phyloP scores from a whole-genome alignment of 352 stramenopile genomes.

The Lagenidium giganteum region DNA sequence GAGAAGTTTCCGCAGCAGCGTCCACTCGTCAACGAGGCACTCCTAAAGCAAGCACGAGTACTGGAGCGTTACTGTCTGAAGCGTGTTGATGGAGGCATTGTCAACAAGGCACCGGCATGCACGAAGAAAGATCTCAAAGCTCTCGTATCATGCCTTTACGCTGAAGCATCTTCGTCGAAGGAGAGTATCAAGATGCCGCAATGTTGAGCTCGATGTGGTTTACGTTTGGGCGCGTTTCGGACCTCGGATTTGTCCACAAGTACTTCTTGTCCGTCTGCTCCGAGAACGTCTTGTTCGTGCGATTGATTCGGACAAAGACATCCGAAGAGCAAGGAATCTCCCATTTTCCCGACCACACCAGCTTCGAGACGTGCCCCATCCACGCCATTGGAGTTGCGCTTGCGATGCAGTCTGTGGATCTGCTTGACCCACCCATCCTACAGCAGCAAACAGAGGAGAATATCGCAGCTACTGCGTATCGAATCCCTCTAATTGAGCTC shows the following conservation, averaged over 20 bases:
- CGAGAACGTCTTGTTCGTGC: constrained; percentile 13
- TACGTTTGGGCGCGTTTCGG: constrained; percentile 14
- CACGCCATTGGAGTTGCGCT: constrained; percentile 4
- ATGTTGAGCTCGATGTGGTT: constrained; percentile 14
- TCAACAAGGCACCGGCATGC: constrained; percentile 7
- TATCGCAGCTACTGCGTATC: no score
- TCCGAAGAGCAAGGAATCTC: constrained; percentile 17
- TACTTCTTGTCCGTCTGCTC: constrained; percentile 11
- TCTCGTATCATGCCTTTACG: constrained; percentile 19
- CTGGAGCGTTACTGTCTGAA: constrained; percentile 3
- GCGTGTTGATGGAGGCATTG: neutral
- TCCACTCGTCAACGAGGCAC: constrained; percentile 4
- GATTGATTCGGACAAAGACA: constrained; percentile 16
- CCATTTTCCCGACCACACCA: constrained; percentile 7
- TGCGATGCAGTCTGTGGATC: constrained; percentile 5
- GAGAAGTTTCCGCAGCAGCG: constrained; percentile 7
- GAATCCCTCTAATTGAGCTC: no score
- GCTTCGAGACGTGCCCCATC: constrained; percentile 2
- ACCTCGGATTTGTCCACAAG: constrained; percentile 12
- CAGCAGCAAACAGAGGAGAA: no score
- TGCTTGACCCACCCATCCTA: no score
- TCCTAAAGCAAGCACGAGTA: constrained; percentile 4
- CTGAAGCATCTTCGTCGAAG: neutral
- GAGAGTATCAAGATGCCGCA: constrained; percentile 17
- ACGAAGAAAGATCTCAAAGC: constrained; percentile 6